Conservation (phyloP, 164 flowering plant species). For the Piper betle region DNA sequence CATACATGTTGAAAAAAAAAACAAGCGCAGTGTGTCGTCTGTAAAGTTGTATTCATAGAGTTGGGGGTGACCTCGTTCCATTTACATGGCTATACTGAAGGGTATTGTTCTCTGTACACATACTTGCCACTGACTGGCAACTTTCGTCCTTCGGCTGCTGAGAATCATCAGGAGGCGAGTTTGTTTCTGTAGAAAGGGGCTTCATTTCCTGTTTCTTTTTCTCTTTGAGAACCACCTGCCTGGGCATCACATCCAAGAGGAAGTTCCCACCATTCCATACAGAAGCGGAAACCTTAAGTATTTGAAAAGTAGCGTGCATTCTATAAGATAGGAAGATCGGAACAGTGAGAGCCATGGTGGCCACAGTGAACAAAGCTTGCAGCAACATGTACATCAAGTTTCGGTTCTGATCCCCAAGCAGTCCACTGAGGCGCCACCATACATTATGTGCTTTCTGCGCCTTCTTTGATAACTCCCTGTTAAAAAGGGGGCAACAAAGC, state of each 20-base stretch:
- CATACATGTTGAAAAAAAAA: too few relatives aligned
- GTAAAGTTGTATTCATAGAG: too few relatives aligned
- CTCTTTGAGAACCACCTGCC: conserved; percentile 83
- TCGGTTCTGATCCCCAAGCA: conserved; percentile 91
- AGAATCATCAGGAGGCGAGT: background rate
- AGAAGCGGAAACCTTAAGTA: conserved; percentile 82
- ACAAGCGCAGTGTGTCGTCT: too few relatives aligned
- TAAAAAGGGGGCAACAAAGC: background rate
- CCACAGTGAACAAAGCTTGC: conserved; percentile 80
- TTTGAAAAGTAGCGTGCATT: conserved; percentile 61
- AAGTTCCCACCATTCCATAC: conserved; percentile 95
- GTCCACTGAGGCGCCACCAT: conserved; percentile 91
- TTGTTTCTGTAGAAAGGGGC: conserved; percentile 9
- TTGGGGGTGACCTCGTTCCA: background rate
- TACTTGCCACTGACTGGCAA: background rate
- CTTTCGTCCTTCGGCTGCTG: background rate
- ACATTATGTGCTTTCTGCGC: conserved; percentile 82
- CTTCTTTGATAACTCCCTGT: conserved; percentile 90
- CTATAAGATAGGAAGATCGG: conserved; percentile 82
- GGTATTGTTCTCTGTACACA: background rate
- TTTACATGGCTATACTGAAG: background rate
- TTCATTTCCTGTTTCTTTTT: conserved; percentile 59
- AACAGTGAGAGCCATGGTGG: conserved; percentile 85
- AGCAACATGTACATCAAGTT: conserved; percentile 67
- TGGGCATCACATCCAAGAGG: conserved; percentile 87